Percentiles rank a stretch among this genome's conserved stretches.
Evolutionary conservation across 2,329 filamentous ascomycete genomes (phyloP).

Genomic region (Aspergillus sp.): DNA sequence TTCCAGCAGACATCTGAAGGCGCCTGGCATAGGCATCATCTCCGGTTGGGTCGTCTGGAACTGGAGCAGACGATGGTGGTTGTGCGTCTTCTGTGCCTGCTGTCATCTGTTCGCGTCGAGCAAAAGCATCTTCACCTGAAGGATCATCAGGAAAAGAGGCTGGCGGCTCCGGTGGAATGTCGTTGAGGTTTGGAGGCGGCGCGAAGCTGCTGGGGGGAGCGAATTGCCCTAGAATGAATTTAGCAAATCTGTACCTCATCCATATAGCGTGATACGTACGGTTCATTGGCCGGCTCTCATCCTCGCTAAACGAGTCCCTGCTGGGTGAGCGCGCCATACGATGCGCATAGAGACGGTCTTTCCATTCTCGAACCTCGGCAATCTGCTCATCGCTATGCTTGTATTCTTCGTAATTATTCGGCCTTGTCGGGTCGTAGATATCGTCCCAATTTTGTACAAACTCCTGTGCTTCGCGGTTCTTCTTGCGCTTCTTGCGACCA

Average conservation of each 20-base stretch:
- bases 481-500: conserved; percentile 70
- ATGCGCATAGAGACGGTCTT: conserved; percentile 69
- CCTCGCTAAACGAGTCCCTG: conserved; percentile 45
- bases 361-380: conserved; percentile 76
- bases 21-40: conserved; percentile 21
- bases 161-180: conserved; percentile 34
- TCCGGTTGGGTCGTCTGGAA: conserved; percentile 20
- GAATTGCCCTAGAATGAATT: conserved; percentile 37
- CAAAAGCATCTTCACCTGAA: conserved; percentile 64
- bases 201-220: conserved; percentile 48
- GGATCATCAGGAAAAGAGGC: conserved; percentile 49
- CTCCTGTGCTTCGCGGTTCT: conserved; percentile 58
- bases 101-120: conserved; percentile 55
- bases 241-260: conserved; percentile 3
- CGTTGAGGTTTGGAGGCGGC: conserved; percentile 42
- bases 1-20: conserved; percentile 15
- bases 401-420: conserved; percentile 80
- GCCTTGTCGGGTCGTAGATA: conserved; percentile 75
- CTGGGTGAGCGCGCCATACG: conserved; percentile 44
- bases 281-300: conserved; percentile 41
- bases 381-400: conserved; percentile 77
- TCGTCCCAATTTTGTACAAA: conserved; percentile 74
- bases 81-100: conserved; percentile 15
- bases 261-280: conserved; percentile 32
- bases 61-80: conserved; percentile 26